These are phyloP conservation scores for Xylaria sp. DNA, from an alignment of 495 filamentous ascomycete genomes.

Conservation along the genomic window DNA sequence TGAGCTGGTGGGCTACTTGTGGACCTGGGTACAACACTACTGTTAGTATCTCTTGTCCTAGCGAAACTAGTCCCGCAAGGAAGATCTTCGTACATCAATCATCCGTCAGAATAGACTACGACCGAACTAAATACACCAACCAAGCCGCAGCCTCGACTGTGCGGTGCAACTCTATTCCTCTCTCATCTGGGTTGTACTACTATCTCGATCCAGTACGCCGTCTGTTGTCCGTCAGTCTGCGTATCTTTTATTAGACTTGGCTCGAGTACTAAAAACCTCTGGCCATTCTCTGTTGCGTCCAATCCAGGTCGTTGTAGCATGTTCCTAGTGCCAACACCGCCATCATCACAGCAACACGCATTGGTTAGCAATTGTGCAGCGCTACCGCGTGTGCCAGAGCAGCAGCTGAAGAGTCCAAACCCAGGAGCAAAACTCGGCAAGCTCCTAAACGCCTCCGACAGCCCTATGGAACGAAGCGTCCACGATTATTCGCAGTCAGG, in stretches of 20 bases:
- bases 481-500: constrained; percentile 98
- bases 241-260: constrained; percentile 39
- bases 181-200: constrained; percentile 32
- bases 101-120: constrained; percentile 39
- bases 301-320: constrained; percentile 48
- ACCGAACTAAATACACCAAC: constrained; percentile 45
- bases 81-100: constrained; percentile 36
- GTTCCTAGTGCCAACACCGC: constrained; percentile 50
- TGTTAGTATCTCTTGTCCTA: constrained; percentile 31
- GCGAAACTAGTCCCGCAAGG: constrained; percentile 24
- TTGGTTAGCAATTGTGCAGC: constrained; percentile 40
- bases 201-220: constrained; percentile 42
- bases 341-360: constrained; percentile 40
- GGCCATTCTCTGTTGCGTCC: constrained; percentile 34
- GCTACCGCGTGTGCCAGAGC: constrained; percentile 37
- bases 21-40: constrained; percentile 33
- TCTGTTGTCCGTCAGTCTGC: constrained; percentile 30
- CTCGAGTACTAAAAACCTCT: constrained; percentile 40
- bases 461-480: constrained; percentile 87
- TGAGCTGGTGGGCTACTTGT: constrained; percentile 32
- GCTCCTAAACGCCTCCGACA: constrained; percentile 49
- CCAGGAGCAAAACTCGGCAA: constrained; percentile 43
- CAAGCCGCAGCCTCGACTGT: constrained; percentile 41
- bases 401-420: constrained; percentile 39
- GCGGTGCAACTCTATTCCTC: constrained; percentile 45